Evolutionary conservation across 1,284 basidiomycete species (phyloP).

Genomic region (Pseudozyma sp.): DNA sequence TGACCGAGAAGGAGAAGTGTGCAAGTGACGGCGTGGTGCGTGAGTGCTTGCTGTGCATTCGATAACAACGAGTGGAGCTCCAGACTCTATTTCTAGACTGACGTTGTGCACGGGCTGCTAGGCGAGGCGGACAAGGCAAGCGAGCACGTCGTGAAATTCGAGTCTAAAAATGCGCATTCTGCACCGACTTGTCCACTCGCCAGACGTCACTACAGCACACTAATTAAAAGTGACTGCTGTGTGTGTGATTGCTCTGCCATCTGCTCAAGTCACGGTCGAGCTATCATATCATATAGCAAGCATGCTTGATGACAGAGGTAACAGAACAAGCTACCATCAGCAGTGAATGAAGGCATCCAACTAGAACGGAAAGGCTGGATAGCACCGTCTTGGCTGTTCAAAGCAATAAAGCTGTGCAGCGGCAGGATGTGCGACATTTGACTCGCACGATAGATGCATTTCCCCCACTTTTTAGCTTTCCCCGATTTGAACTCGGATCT

Average conservation of each 20-base stretch:
- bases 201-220: not conserved
- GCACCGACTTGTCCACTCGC: not conserved
- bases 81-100: not conserved
- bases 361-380: no score
- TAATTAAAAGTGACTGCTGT: not conserved
- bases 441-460: conserved; percentile 6
- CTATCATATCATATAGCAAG: no score
- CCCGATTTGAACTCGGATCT: not conserved
- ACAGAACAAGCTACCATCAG: no score
- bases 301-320: no score
- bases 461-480: not conserved
- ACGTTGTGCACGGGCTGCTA: not conserved
- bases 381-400: not conserved
- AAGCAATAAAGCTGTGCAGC: not conserved
- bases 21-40: no score
- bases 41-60: not conserved
- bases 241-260: no score
- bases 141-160: not conserved
- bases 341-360: no score
- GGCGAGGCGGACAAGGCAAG: not conserved
- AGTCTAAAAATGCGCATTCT: not conserved
- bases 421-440: not conserved
- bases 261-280: no score
- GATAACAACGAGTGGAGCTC: not conserved
- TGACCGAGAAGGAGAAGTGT: no score